phyloP scores from a whole-genome alignment of 2,329 filamentous ascomycete species.

The Colletotrichum viniferum region DNA sequence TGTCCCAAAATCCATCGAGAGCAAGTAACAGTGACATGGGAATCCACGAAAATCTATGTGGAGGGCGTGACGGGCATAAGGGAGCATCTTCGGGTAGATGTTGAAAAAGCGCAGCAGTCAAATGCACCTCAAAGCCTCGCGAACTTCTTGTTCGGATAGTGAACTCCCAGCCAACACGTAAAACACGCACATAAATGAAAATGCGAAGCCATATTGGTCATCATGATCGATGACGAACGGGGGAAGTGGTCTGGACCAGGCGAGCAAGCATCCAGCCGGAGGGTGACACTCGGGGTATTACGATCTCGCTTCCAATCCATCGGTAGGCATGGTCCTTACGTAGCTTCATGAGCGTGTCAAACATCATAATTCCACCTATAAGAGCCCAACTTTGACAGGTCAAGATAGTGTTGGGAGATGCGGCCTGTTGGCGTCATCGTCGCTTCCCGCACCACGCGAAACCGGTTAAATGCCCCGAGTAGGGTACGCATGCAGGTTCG shows the following conservation, averaged over 20 bases:
- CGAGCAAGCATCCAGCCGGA: not conserved
- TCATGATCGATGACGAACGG: not conserved
- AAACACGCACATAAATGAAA: not conserved
- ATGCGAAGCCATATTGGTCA: not conserved
- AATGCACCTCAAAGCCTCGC: not conserved
- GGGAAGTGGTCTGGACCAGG: not conserved
- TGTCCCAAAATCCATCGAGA: not conserved
- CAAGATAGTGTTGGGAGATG: not conserved
- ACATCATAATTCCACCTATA: not conserved
- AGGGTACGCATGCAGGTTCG: not conserved
- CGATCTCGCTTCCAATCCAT: not conserved
- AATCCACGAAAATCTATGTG: not conserved
- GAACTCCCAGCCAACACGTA: not conserved
- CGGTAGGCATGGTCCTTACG: not conserved
- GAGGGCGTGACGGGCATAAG: not conserved
- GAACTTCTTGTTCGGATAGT: not conserved
- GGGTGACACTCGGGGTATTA: not conserved
- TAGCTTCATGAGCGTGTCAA: not conserved
- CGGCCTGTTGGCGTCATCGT: not conserved
- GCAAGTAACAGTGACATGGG: not conserved
- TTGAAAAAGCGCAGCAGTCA: fast-evolving
- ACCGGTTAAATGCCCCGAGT: not conserved
- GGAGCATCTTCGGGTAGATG: not conserved
- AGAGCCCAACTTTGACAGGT: not conserved
- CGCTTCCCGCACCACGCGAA: not conserved